These are phyloP conservation scores for Nidula microcarpa DNA, from an alignment of 768 basidiomycete genomes.

Conservation along the genomic window DNA sequence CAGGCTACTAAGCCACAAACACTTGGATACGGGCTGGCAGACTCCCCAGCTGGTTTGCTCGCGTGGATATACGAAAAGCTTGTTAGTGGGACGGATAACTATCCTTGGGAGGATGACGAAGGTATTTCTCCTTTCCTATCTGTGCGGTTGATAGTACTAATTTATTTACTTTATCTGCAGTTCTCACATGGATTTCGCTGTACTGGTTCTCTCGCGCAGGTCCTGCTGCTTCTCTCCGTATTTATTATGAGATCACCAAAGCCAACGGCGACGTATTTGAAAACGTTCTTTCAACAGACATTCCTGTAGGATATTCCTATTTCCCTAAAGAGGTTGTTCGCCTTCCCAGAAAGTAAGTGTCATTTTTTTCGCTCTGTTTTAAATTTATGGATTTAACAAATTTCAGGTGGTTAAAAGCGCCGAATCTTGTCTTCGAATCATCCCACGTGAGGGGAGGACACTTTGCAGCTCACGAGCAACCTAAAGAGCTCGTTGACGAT, in stretches of 20 bases:
- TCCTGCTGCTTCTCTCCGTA: constrained; percentile 52
- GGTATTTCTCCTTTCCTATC: constrained; percentile 15
- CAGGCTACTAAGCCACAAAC: constrained; percentile 51
- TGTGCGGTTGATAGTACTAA: constrained; percentile 11
- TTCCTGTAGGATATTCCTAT: constrained; percentile 46
- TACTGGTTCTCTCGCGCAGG: constrained; percentile 59
- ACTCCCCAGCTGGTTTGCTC: constrained; percentile 54
- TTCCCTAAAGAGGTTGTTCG: constrained; percentile 46
- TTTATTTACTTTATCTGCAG: constrained; percentile 22
- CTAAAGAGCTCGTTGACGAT: constrained; percentile 42
- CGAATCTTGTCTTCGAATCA: constrained; percentile 39
- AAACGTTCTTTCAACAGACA: constrained; percentile 9
- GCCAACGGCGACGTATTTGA: constrained; percentile 8
- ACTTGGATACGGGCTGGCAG: constrained; percentile 48
- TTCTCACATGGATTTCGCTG: constrained; percentile 56
- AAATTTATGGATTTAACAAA: neutral
- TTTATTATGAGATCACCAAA: constrained; percentile 49
- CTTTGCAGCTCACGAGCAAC: constrained; percentile 51
- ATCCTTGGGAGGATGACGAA: constrained; percentile 57
- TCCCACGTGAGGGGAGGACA: constrained; percentile 51
- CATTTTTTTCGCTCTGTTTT: constrained; percentile 1
- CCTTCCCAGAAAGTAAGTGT: constrained; percentile 28
- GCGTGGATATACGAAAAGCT: constrained; percentile 53
- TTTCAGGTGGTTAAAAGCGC: constrained; percentile 36
- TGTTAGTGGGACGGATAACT: constrained; percentile 41